phyloP scores from a whole-genome alignment of 129 eudicot genomes.

The Pseudognaphalium luteoalbum region DNA sequence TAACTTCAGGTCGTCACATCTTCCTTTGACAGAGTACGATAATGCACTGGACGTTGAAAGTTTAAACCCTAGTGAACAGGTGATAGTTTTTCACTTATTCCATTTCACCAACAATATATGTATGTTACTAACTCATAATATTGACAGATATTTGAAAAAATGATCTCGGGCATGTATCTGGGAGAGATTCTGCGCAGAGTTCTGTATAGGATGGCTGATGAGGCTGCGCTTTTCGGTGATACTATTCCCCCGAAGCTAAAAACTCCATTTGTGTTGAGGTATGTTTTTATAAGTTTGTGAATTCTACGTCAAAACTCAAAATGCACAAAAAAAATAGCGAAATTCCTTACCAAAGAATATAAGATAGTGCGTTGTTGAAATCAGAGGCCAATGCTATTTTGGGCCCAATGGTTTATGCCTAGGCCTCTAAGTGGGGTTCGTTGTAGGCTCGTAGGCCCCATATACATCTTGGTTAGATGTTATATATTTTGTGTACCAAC shows the following conservation, averaged over 20 bases:
- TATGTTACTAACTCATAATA: background rate
- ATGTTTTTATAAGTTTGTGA: conserved; percentile 13
- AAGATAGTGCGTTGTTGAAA: too few relatives aligned
- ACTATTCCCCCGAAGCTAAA: conserved; percentile 70
- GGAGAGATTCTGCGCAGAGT: conserved; percentile 88
- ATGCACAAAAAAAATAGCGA: too few relatives aligned
- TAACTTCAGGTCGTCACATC: conserved; percentile 85
- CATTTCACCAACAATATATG: background rate
- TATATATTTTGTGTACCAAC: too few relatives aligned
- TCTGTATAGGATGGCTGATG: conserved; percentile 69
- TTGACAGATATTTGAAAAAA: conserved; percentile 70
- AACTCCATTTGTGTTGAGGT: conserved; percentile 76
- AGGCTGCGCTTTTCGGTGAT: conserved; percentile 81
- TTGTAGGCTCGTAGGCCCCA: too few relatives aligned
- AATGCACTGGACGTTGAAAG: conserved; percentile 68
- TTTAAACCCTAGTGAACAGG: conserved; percentile 91
- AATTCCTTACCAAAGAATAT: too few relatives aligned
- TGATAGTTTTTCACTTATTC: conserved; percentile 22
- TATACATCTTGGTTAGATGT: too few relatives aligned
- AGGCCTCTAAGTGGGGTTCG: too few relatives aligned
- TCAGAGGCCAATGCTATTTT: too few relatives aligned
- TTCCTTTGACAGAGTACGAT: conserved; percentile 88
- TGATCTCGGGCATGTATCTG: conserved; percentile 88
- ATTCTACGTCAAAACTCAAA: background rate
- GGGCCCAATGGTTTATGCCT: too few relatives aligned